Conservation (phyloP, 495 filamentous ascomycete genomes). For the Podospora anserina region DNA sequence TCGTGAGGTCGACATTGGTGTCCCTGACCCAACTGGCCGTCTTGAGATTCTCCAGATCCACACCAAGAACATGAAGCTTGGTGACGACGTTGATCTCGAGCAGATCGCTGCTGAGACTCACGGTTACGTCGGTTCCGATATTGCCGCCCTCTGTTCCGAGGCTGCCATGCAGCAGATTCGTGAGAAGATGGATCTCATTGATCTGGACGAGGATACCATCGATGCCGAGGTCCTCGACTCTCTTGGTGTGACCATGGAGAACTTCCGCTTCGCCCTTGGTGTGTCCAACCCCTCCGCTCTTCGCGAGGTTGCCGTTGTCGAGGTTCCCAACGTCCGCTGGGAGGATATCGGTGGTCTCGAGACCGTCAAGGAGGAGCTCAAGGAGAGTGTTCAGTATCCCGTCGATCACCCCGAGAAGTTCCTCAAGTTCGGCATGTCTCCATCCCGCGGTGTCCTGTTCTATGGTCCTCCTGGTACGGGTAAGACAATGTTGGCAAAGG, state of each 20-base stretch:
- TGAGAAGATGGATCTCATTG: conserved; percentile 99
- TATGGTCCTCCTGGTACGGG: conserved; percentile 98
- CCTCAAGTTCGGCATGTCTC: conserved; percentile 99
- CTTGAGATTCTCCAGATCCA: conserved; percentile 98
- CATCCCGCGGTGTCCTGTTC: conserved; percentile 97
- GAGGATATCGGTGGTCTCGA: conserved; percentile 99
- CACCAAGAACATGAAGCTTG: conserved; percentile 99
- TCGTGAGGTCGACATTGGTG: conserved; percentile 96
- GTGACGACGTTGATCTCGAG: conserved; percentile 93
- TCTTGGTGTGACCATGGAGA: conserved; percentile 98
- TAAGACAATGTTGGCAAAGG: conserved; percentile 99
- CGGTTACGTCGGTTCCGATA: conserved; percentile 97
- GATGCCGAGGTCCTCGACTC: conserved; percentile 98
- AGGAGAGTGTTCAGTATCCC: conserved; percentile 97
- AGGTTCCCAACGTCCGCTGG: conserved; percentile 98
- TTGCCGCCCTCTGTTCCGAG: conserved; percentile 98
- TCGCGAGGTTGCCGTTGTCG: conserved; percentile 97
- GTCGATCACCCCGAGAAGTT: conserved; percentile 99
- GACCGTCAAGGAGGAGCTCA: conserved; percentile 98
- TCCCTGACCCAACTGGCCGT: conserved; percentile 96
- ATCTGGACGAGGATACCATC: conserved; percentile 97
- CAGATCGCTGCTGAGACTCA: conserved; percentile 96
- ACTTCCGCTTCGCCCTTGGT: conserved; percentile 97
- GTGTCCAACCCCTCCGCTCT: conserved; percentile 98
- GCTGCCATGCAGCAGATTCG: conserved; percentile 99